Conservation (phyloP, 768 basidiomycete genomes). For the Agaricus sinodeliciosus region DNA sequence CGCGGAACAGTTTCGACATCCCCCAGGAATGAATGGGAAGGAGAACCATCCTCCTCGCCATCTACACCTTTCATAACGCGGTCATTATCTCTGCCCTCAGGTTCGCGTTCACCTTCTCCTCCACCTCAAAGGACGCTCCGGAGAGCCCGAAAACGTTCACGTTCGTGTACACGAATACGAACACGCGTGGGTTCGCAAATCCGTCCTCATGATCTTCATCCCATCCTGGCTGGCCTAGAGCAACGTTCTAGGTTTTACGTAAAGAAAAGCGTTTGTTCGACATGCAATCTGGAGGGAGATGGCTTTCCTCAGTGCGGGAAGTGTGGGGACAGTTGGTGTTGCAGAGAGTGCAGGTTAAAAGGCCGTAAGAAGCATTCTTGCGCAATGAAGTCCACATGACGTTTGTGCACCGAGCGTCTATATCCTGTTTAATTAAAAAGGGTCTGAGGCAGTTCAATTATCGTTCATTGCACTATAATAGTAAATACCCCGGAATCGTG, state of each 20-base stretch:
- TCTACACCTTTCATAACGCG: slow-evolving; percentile 18
- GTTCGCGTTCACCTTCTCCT: slow-evolving; percentile 12
- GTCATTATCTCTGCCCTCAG: slow-evolving; percentile 11
- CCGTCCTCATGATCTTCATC: slow-evolving; percentile 25
- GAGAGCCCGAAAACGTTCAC: slow-evolving; percentile 13
- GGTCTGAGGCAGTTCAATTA: not conserved
- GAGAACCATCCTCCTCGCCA: slow-evolving; percentile 12
- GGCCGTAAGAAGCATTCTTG: slow-evolving; percentile 49
- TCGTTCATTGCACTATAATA: not conserved
- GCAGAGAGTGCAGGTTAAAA: slow-evolving; percentile 49
- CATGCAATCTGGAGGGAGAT: slow-evolving; percentile 44
- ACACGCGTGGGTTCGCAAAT: not conserved
- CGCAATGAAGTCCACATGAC: not conserved
- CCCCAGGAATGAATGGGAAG: slow-evolving; percentile 14
- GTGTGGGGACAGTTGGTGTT: slow-evolving; percentile 59
- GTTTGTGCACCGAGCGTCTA: not conserved
- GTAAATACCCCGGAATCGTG: not conserved
- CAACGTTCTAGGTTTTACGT: slow-evolving; percentile 42
- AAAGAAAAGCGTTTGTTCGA: slow-evolving; percentile 34
- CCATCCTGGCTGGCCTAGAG: slow-evolving; percentile 47
- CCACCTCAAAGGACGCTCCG: slow-evolving; percentile 13
- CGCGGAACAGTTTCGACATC: slow-evolving; percentile 15
- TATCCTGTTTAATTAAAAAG: not conserved
- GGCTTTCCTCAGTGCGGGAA: slow-evolving; percentile 59
- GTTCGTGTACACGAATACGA: slow-evolving; percentile 1